Conservation (phyloP, 2,329 filamentous ascomycete genomes). For the Fusarium tupiense region DNA sequence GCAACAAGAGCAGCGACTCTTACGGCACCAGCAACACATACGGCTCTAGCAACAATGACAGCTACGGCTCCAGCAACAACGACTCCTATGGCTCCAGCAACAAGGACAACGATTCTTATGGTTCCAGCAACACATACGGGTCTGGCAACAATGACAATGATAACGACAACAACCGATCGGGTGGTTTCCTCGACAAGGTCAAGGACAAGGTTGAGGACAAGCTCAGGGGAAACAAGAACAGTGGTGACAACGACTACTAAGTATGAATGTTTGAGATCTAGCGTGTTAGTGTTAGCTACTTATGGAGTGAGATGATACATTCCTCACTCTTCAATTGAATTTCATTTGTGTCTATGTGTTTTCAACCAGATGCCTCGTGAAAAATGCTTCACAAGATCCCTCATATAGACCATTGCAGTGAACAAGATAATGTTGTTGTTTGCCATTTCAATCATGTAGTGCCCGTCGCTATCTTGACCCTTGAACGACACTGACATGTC, state of each 20-base stretch:
- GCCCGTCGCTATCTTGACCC: too few relatives aligned
- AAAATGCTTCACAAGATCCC: too few relatives aligned
- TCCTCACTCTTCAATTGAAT: conserved; percentile 9
- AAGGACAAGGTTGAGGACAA: conserved; percentile 66
- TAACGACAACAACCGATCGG: conserved; percentile 38
- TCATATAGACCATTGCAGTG: too few relatives aligned
- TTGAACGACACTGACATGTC: not conserved
- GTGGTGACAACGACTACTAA: conserved; percentile 38
- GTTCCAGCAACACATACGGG: conserved; percentile 13
- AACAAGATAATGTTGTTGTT: too few relatives aligned
- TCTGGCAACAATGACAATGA: not conserved
- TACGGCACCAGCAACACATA: conserved; percentile 9
- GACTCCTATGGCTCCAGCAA: not conserved
- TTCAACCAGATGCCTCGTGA: not conserved
- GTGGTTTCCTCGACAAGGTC: conserved; percentile 64
- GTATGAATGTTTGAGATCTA: not conserved
- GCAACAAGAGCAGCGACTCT: not conserved
- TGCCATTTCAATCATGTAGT: not conserved
- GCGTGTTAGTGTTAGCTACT: conserved; percentile 2
- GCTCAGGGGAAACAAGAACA: conserved; percentile 55
- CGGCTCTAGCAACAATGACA: conserved; percentile 6
- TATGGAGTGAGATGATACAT: conserved; percentile 4
- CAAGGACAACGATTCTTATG: conserved; percentile 4
- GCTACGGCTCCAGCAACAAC: not conserved
- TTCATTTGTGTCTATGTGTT: not conserved